Percentiles rank a stretch among this genome's conserved stretches.
These are phyloP conservation scores for Hymenoscyphus scutula DNA, from an alignment of 2,329 filamentous ascomycete genomes.

Conservation along the genomic window DNA sequence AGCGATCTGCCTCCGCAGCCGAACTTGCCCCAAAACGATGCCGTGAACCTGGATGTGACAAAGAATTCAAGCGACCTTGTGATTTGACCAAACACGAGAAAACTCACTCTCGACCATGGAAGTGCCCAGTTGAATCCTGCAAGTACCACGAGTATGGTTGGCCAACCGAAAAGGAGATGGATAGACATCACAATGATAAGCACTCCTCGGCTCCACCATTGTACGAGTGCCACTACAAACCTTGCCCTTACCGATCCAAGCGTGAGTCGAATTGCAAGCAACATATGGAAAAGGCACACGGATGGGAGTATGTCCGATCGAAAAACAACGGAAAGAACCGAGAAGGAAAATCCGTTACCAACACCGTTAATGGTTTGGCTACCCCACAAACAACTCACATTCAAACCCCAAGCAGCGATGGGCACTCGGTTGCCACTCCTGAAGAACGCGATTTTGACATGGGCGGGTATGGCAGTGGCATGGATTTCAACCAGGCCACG, in stretches of 20 bases:
- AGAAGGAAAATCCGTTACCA: conserved; percentile 42
- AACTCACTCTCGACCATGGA: conserved; percentile 94
- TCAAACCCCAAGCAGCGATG: conserved; percentile 57
- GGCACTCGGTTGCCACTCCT: conserved; percentile 29
- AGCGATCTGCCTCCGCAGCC: conserved; percentile 86
- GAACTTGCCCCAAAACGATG: conserved; percentile 79
- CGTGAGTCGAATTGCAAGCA: conserved; percentile 96
- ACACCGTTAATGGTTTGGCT: conserved; percentile 44
- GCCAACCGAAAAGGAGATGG: conserved; percentile 97
- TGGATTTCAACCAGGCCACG: conserved; percentile 17
- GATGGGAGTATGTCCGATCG: conserved; percentile 85
- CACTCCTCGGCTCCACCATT: conserved; percentile 77
- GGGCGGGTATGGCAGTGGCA: conserved; percentile 17
- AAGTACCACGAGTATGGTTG: conserved; percentile 89
- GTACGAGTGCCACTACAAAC: conserved; percentile 78
- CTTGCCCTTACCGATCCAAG: conserved; percentile 92
- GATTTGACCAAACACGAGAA: conserved; percentile 98
- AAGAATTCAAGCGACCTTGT: conserved; percentile 95
- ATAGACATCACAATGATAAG: conserved; percentile 94
- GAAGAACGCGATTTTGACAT: conserved; percentile 29
- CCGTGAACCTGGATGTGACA: conserved; percentile 72
- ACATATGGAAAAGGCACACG: conserved; percentile 97
- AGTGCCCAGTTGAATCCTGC: conserved; percentile 79
- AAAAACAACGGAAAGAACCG: conserved; percentile 78
- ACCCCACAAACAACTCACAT: conserved; percentile 57